Base-by-base conservation (phyloP, 768 basidiomycete species). In the Plicaturopsis crispa region DNA sequence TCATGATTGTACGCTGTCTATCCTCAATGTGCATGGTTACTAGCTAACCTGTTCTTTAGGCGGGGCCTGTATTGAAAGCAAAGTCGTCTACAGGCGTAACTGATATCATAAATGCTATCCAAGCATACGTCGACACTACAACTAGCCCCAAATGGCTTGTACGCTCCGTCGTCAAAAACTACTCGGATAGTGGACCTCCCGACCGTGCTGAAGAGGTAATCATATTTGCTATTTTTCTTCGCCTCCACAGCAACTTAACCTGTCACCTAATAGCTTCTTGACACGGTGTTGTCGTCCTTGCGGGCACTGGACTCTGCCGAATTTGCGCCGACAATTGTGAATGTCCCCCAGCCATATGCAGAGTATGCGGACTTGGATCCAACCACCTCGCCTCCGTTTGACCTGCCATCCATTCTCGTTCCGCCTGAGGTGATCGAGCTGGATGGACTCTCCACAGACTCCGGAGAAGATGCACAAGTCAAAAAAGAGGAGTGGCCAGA, bases 341-440 rank as follows among this genome's bases (percentile, higher is more conserved):
- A 69, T 48, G 74, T 77, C 47, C 75, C 78, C 6, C 80, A 80
- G 45, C 84, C 85, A 3, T 87, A 85, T 48, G 52, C 65, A 8
- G 60, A 66, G 24, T 66, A 70, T 42, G 60, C 69, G 0, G 65
- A 66, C 18, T 59, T 69, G 16, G 69, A 70, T 28, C 47, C 54
- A 6, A 48, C 54, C 2, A 48, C 53, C 3, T 57, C 69, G 12
- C 54, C 64, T 6, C 71, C 75, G 2, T 89, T 84, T 47, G 70
- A 76, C 21, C 66, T 93, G 7, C 88, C 88, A 4, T 69, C 76
- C 23, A 78, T 92, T 28, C 68, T 93, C 13, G 87, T 93, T 0
- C 89, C 90, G 2, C 90, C 90, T 1, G 90, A 93, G 56, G 75
- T 82, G 17, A 83, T 89, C 20, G 89, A 91, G 47, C 67, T 87